Percentiles rank a stretch among this genome's conserved stretches.
These are phyloP conservation scores for Colletotrichum sp. DNA, from an alignment of 2,329 filamentous ascomycete species.

Conservation along the genomic window DNA sequence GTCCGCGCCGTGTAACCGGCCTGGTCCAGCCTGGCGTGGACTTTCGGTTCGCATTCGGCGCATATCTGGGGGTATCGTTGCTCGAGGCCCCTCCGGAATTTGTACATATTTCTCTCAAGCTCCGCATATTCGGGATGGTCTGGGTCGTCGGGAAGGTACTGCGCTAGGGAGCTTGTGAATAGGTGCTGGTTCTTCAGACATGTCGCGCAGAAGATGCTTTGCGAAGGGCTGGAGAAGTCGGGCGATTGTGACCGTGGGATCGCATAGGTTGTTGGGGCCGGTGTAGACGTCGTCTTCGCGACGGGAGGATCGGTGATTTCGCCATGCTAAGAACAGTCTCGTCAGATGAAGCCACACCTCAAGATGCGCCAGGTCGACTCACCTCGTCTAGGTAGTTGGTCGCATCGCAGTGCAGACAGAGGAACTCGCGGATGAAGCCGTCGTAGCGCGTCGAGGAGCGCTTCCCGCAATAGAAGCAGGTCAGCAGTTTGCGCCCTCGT, in stretches of 20 bases:
- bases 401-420: constrained; percentile 80
- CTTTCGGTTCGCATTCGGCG: constrained; percentile 76
- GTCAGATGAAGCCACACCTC: not conserved
- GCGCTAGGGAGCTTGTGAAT: constrained; percentile 75
- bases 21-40: constrained; percentile 70
- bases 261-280: constrained; percentile 51
- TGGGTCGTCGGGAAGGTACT: constrained; percentile 74
- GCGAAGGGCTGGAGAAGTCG: constrained; percentile 33
- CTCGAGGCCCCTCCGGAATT: constrained; percentile 76
- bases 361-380: constrained; percentile 26
- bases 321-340: constrained; percentile 66
- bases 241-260: constrained; percentile 43
- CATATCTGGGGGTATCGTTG: constrained; percentile 89
- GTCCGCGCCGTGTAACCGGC: constrained; percentile 83
- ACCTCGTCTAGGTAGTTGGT: constrained; percentile 91
- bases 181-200: constrained; percentile 92
- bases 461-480: constrained; percentile 85
- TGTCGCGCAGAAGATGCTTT: constrained; percentile 69
- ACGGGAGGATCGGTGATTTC: constrained; percentile 88
- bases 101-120: constrained; percentile 71
- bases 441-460: constrained; percentile 66
- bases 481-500: constrained; percentile 50
- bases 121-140: constrained; percentile 71
- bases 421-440: constrained; percentile 67
- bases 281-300: constrained; percentile 54